Base-by-base conservation (phyloP, 2,329 filamentous ascomycete genomes). In the Fusarium sp. region DNA sequence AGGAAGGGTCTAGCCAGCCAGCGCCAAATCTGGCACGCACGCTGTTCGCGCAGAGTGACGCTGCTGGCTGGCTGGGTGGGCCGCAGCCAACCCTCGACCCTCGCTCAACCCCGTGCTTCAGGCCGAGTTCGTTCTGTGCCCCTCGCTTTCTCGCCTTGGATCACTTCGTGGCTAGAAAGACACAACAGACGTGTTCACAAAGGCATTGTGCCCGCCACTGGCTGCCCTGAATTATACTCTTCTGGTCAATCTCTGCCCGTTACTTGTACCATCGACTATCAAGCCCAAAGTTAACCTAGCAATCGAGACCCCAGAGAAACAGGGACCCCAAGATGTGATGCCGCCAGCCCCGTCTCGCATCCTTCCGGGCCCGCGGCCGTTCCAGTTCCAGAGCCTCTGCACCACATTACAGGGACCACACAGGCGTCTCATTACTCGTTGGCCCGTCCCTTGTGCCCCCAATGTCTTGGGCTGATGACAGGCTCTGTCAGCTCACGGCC, bases 81-180 rank as follows among this genome's bases (percentile, higher is more conserved):
- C 62, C 68, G 23, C 34, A 58, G 65, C 70, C 69, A 73, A 71
- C 65, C 68, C 56, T 73, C 58, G 53, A 72, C 58, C 61, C 58
- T 73, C 61, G 64, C 59, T 60, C 57, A 69, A 65, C 69, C 69
- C 70, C 66, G 68, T 74, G 71, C 64, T 57, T 73, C 58, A 60
- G 46, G 51, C 57, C 38, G 55, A 58, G 27, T 51, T 40, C n/a
- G 36, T 61, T 44, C 60, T 56, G 58, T 62, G 58, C 38, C 64
- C 34, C 53, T 69, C 23, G 65, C 23, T 33, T 40, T 54, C 53
- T 49, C 18, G 57, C 33, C 67, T 40, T 53, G 25, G 42, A 34
- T 42, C 46, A 68, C 27, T 29, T 54, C 46, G 46, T 38, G 18
- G 29, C 5, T 46, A 20, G n/a, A 31, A 34, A 18, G 11, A 42